Base-by-base conservation (phyloP, 2,329 filamentous ascomycete genomes). In the Aspergillus novofumigatus region DNA sequence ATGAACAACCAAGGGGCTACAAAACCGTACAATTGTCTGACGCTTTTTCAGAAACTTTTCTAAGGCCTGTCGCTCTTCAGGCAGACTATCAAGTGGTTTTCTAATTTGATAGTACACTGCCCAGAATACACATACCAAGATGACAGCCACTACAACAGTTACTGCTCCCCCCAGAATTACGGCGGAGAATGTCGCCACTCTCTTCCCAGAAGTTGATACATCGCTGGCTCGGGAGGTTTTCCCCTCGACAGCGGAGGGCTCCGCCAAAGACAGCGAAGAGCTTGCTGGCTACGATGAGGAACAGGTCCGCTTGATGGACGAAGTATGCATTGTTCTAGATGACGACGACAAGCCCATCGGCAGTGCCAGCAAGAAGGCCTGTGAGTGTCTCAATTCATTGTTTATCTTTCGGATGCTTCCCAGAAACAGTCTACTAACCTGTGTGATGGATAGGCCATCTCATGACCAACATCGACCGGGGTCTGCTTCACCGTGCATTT, bases 391-490 rank as follows among this genome's bases (percentile, higher is more conserved):
- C 38, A 11, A 21, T 10, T 10, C 11, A 23, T 20, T 41, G 17
- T 35, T 3, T 32, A 23, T 14, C 17, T 38, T 28, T 2, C 35
- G 23, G 4, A 3, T 28, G 4, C 23, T 20, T 11, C 41, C 14
- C 21, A n/a, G 2, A 44, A 32, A 38, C 20, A n/a, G 4, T 29
- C 28, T 35, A 26, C 42, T 63, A 45, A 51, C 35, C 21, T 38
- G 49, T 8, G 35, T 54, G 32, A n/a, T 52, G 25, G 35, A 49
- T 66, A 96, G 92, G 92, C 83, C 94, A 99, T 75, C 81, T 99
- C 65, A 99, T 99, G 94, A 90, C 90, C 77, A 99, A 99, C 80
- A 99, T 99, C 72, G 86, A 97, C 75, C 90, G 92, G 75, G 94
- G 94, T 38, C 87, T 99, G 59, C 86, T 99, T 56, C 94, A 99